A percentile compares a stretch with the other conserved stretches of the same genome.
Conservation (phyloP, 2,329 filamentous ascomycete species). For the Diaporthe vexans region DNA sequence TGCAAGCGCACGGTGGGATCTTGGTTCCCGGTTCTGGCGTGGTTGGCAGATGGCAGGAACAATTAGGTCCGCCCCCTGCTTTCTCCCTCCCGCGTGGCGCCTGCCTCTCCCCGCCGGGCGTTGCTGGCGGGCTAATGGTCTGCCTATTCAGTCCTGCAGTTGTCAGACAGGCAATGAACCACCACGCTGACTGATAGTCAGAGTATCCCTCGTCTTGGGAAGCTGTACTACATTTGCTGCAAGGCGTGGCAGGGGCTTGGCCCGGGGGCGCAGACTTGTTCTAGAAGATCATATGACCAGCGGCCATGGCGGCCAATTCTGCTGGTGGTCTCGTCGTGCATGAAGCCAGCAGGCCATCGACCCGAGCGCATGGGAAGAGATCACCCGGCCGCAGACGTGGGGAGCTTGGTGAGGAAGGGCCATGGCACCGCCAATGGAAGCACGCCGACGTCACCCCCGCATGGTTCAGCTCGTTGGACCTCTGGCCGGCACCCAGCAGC, state of each 20-base stretch:
- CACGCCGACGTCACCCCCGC: not conserved
- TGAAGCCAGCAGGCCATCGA: slow-evolving; percentile 13
- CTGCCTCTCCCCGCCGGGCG: slow-evolving; percentile 30
- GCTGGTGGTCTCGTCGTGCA: slow-evolving; percentile 24
- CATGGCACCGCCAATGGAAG: slow-evolving; percentile 1
- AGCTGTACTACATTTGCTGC: slow-evolving; percentile 3
- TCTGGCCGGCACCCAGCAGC: not conserved
- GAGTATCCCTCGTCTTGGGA: slow-evolving; percentile 10
- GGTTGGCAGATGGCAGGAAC: slow-evolving; percentile 32
- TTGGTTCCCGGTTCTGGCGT: not conserved
- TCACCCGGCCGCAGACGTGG: not conserved
- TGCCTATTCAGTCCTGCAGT: not conserved
- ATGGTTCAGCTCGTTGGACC: not conserved
- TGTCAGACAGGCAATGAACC: not conserved
- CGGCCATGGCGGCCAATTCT: slow-evolving; percentile 24
- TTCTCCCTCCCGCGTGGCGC: slow-evolving; percentile 35
- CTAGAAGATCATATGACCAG: slow-evolving; percentile 38
- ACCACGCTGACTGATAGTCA: slow-evolving; percentile 30
- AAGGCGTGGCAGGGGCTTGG: not conserved
- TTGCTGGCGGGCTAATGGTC: slow-evolving; percentile 14
- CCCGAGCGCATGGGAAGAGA: slow-evolving; percentile 28
- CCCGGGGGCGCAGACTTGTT: slow-evolving; percentile 33
- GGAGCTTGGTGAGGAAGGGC: no score
- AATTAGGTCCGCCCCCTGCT: slow-evolving; percentile 37
- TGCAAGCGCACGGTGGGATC: slow-evolving; percentile 16